Percentiles rank a stretch among this genome's conserved stretches.
These are phyloP conservation scores for Plasmodium gaboni DNA, from an alignment of 169 alveolate species.

Conservation along the genomic window DNA sequence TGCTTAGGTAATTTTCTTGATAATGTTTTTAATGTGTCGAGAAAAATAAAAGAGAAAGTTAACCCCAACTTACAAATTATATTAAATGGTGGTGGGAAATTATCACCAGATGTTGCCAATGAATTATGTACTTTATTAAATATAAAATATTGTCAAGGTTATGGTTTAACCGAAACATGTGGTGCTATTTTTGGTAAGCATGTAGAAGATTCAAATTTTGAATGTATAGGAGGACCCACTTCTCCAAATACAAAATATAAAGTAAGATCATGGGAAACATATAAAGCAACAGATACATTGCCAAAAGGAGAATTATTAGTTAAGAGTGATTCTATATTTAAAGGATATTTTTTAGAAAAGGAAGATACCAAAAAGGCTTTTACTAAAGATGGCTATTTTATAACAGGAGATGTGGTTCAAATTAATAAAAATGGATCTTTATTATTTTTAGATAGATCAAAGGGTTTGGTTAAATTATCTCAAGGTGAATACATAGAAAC, in stretches of 20 bases:
- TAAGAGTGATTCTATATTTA: slow-evolving; percentile 89
- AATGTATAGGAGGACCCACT: slow-evolving; percentile 32
- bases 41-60: slow-evolving; percentile 20
- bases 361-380: slow-evolving; percentile 91
- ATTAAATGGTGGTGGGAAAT: slow-evolving; percentile 55
- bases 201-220: not conserved
- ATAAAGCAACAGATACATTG: slow-evolving; percentile 80
- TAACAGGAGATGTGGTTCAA: slow-evolving; percentile 95
- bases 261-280: slow-evolving; percentile 54
- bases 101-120: slow-evolving; percentile 28
- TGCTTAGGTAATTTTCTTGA: not conserved
- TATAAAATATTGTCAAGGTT: slow-evolving; percentile 33
- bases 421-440: slow-evolving; percentile 89
- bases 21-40: slow-evolving; percentile 5
- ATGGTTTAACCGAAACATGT: slow-evolving; percentile 57
- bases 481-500: slow-evolving; percentile 96
- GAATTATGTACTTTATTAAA: slow-evolving; percentile 23
- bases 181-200: slow-evolving; percentile 23
- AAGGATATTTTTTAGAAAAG: slow-evolving; percentile 93
- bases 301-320: slow-evolving; percentile 95
- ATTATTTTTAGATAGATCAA: slow-evolving; percentile 94
- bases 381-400: slow-evolving; percentile 91
- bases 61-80: slow-evolving; percentile 14
- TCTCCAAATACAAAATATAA: slow-evolving; percentile 4
- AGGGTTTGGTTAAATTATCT: slow-evolving; percentile 94